phyloP scores from a whole-genome alignment of 1,284 basidiomycete species.

The Mycosarcoma maydis region DNA sequence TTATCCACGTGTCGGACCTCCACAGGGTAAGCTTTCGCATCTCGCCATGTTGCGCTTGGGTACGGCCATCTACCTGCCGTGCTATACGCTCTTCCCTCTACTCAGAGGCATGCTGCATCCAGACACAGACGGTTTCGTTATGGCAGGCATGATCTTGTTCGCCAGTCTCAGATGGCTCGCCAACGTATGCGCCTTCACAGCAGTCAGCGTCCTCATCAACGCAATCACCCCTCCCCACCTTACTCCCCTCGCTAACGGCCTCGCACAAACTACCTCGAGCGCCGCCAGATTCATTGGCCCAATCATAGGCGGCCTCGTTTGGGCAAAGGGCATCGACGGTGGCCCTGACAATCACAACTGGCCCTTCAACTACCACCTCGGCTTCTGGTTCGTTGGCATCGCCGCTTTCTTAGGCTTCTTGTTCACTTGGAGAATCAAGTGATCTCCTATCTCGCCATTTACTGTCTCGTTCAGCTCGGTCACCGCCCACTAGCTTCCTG shows the following conservation, averaged over 20 bases:
- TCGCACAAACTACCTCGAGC: conserved; percentile 68
- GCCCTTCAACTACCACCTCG: conserved; percentile 63
- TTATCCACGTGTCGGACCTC: conserved; percentile 76
- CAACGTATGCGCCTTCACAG: conserved; percentile 67
- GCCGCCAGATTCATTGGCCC: conserved; percentile 68
- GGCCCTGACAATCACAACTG: conserved; percentile 42
- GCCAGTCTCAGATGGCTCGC: conserved; percentile 67
- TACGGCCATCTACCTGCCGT: conserved; percentile 43
- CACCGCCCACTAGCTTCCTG: no score
- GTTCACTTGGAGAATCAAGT: conserved; percentile 47
- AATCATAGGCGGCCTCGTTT: conserved; percentile 63
- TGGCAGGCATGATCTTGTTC: conserved; percentile 68
- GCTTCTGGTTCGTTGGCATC: conserved; percentile 62
- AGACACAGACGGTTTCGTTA: conserved; percentile 68
- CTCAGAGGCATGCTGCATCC: conserved; percentile 69
- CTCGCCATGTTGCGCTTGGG: conserved; percentile 64
- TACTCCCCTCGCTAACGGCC: conserved; percentile 68
- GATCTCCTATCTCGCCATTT: background rate
- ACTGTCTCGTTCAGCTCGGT: no score
- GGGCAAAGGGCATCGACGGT: conserved; percentile 60
- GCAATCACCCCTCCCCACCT: conserved; percentile 68
- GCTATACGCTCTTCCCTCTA: conserved; percentile 57
- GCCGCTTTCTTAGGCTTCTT: conserved; percentile 56
- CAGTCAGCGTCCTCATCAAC: conserved; percentile 66
- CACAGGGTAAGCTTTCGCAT: conserved; percentile 60